phyloP scores from a whole-genome alignment of 805 yeast genomes.

The Spathaspora girioi region DNA sequence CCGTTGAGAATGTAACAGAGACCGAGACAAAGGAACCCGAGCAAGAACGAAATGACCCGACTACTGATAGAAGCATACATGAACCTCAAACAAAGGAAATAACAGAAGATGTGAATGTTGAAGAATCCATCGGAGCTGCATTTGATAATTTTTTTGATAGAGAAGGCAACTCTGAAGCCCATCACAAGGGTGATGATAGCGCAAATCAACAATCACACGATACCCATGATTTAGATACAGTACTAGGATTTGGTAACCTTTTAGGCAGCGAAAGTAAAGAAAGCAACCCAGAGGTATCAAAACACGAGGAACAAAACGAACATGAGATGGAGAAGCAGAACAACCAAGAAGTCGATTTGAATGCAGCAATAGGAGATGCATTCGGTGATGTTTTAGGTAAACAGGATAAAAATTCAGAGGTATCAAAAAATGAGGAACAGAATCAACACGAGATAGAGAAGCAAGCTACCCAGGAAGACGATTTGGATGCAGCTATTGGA shows the following conservation, averaged over 20 bases:
- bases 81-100: too few relatives aligned
- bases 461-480: background rate
- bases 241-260: constrained; percentile 5
- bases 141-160: too few relatives aligned
- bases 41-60: too few relatives aligned
- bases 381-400: background rate
- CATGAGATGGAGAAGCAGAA: background rate
- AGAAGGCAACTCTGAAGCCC: too few relatives aligned
- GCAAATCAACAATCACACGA: constrained; percentile 1
- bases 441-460: background rate
- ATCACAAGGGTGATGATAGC: too few relatives aligned
- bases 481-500: constrained; percentile 4
- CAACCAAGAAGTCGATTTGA: background rate
- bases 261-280: background rate
- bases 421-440: background rate
- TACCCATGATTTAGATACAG: constrained; percentile 8
- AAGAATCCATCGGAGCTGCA: too few relatives aligned
- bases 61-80: too few relatives aligned
- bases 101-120: too few relatives aligned
- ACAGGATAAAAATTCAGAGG: too few relatives aligned
- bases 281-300: background rate
- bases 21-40: too few relatives aligned
- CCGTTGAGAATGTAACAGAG: too few relatives aligned
- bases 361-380: constrained; percentile 6
- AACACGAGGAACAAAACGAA: background rate